Evolutionary conservation across 176 grass and related monocot genomes (phyloP).

Genomic region (Phragmites australis): DNA sequence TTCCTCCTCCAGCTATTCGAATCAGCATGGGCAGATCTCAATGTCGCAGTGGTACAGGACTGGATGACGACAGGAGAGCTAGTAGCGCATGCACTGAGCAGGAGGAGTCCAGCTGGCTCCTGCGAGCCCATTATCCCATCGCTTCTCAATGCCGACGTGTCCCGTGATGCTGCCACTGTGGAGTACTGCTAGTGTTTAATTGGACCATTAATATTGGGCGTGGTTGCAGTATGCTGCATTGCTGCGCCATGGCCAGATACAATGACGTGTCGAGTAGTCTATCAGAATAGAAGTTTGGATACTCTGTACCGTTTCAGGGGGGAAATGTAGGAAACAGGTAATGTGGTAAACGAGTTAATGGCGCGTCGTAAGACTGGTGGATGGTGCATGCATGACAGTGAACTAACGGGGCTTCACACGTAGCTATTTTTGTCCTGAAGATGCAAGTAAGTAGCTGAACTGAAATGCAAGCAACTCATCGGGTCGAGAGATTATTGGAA

Average conservation of each 20-base stretch:
- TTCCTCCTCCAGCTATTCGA: not conserved
- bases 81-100: not conserved
- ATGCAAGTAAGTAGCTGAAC: too few relatives aligned
- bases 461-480: too few relatives aligned
- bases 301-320: too few relatives aligned
- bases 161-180: not conserved
- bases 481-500: not conserved
- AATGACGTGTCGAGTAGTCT: too few relatives aligned
- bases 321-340: too few relatives aligned
- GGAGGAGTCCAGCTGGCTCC: conserved; percentile 17
- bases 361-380: too few relatives aligned
- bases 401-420: too few relatives aligned
- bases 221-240: not conserved
- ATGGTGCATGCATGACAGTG: too few relatives aligned
- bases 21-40: not conserved
- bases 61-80: not conserved
- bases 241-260: not conserved
- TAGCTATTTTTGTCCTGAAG: too few relatives aligned
- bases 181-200: not conserved
- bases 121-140: not conserved
- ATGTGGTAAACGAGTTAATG: too few relatives aligned
- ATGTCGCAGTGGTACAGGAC: not conserved
- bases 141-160: conserved; percentile 20
- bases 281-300: too few relatives aligned
- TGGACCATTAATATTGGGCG: not conserved